phyloP scores from a whole-genome alignment of 345 rosid genomes.

The Hypericum androsaemum region DNA sequence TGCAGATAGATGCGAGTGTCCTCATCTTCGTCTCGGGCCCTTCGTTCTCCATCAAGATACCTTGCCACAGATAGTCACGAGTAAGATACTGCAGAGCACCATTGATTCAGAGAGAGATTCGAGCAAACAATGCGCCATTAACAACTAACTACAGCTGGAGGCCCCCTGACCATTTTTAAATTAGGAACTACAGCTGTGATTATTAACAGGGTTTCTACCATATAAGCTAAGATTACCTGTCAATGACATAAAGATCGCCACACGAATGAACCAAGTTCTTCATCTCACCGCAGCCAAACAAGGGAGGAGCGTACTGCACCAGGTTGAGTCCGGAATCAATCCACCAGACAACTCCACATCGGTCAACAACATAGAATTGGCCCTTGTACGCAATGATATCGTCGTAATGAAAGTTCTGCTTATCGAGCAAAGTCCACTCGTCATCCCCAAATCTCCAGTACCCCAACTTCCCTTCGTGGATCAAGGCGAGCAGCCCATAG shows the following conservation, averaged over 20 bases:
- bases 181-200: too few relatives aligned
- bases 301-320: constrained; percentile 11
- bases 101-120: too few relatives aligned
- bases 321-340: constrained; percentile 12
- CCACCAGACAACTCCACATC: constrained; percentile 16
- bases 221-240: not conserved
- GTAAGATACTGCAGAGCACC: too few relatives aligned
- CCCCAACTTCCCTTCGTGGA: constrained; percentile 11
- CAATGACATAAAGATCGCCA: constrained; percentile 21
- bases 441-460: constrained; percentile 15
- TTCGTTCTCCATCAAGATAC: constrained; percentile 14
- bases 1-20: not conserved
- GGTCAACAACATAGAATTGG: constrained; percentile 16
- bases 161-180: too few relatives aligned
- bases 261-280: constrained; percentile 21
- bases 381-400: constrained; percentile 10
- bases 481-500: constrained; percentile 1
- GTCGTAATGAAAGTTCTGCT: constrained; percentile 10
- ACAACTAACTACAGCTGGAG: too few relatives aligned
- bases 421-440: constrained; percentile 11
- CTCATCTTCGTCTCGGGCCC: constrained; percentile 1
- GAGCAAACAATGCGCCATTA: too few relatives aligned
- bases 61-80: too few relatives aligned
- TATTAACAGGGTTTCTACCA: too few relatives aligned
- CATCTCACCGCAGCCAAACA: constrained; percentile 6